phyloP scores from a whole-genome alignment of 176 grass and related monocot species.

The Cenchrus fungigraminus region DNA sequence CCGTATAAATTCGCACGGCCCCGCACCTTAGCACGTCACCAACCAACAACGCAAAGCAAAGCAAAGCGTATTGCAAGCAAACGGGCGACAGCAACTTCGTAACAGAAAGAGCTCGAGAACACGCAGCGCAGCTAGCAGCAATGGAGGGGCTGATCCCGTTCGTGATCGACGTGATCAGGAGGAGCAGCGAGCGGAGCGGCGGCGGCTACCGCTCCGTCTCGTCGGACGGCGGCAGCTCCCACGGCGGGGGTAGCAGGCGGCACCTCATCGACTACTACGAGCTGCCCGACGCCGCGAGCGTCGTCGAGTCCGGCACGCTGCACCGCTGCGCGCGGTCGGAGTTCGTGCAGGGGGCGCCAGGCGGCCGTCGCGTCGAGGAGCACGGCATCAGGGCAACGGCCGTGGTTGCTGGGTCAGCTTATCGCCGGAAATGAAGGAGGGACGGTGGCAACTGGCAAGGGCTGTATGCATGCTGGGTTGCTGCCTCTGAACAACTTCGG shows the following conservation, averaged over 20 bases:
- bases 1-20: conserved; percentile 10
- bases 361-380: conserved; percentile 14
- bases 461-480: not conserved
- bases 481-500: not conserved
- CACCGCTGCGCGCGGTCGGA: conserved; percentile 44
- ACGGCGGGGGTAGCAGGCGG: conserved; percentile 46
- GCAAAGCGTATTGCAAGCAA: not conserved
- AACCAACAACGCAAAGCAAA: not conserved
- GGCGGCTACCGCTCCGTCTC: conserved; percentile 49
- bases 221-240: conserved; percentile 50
- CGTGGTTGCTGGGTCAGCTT: conserved; percentile 11
- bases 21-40: not conserved
- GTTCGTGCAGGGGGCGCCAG: conserved; percentile 19
- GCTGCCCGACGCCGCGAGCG: conserved; percentile 7
- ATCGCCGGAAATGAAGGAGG: conserved; percentile 47
- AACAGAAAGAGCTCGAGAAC: not conserved
- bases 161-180: conserved; percentile 77
- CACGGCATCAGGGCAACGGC: not conserved
- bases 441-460: too few relatives aligned
- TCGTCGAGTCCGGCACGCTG: not conserved
- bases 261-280: conserved; percentile 53
- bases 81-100: not conserved
- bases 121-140: not conserved
- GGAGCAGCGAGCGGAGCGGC: conserved; percentile 36
- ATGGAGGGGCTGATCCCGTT: conserved; percentile 95